Percentiles rank a stretch among this genome's conserved stretches.
These are phyloP conservation scores for Stemphylium lycopersici DNA, from an alignment of 2,329 filamentous ascomycete species.

Conservation along the genomic window DNA sequence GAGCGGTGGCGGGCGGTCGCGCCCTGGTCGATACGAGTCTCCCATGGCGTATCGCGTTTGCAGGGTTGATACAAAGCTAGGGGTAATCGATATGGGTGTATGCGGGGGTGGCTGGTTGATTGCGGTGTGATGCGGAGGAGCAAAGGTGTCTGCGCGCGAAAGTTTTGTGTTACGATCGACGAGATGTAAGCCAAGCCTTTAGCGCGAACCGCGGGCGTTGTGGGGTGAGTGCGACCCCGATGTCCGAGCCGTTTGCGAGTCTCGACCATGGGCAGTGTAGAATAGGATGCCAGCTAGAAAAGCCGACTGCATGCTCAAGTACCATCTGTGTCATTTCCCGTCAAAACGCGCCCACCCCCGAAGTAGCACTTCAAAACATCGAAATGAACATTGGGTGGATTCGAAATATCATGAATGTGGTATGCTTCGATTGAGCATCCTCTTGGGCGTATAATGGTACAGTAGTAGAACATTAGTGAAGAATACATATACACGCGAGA, in stretches of 20 bases:
- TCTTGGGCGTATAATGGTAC: slow-evolving; percentile 19
- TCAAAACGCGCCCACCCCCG: no score
- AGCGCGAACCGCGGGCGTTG: slow-evolving; percentile 11
- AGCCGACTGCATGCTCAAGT: neutral
- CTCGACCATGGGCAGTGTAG: no score
- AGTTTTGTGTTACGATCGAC: slow-evolving; percentile 16
- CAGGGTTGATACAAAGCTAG: slow-evolving; percentile 6
- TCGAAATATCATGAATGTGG: neutral
- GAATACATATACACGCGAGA: slow-evolving; percentile 16
- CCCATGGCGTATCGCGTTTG: slow-evolving; percentile 23
- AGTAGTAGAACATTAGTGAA: slow-evolving; percentile 19
- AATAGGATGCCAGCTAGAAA: no score
- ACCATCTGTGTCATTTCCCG: no score
- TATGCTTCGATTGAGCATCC: neutral
- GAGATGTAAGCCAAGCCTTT: slow-evolving; percentile 19
- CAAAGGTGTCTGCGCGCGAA: slow-evolving; percentile 16
- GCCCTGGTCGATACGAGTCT: slow-evolving; percentile 38
- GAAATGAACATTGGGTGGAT: neutral
- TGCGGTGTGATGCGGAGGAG: slow-evolving; percentile 6
- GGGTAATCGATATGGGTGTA: slow-evolving; percentile 1
- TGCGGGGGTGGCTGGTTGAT: slow-evolving; percentile 10
- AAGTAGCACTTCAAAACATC: neutral
- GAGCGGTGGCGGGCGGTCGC: slow-evolving; percentile 28
- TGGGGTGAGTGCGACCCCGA: slow-evolving; percentile 4
- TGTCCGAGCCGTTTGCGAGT: no score